Evolutionary conservation across 1,284 basidiomycete species (phyloP).

Genomic region (Stereum hirsutum): DNA sequence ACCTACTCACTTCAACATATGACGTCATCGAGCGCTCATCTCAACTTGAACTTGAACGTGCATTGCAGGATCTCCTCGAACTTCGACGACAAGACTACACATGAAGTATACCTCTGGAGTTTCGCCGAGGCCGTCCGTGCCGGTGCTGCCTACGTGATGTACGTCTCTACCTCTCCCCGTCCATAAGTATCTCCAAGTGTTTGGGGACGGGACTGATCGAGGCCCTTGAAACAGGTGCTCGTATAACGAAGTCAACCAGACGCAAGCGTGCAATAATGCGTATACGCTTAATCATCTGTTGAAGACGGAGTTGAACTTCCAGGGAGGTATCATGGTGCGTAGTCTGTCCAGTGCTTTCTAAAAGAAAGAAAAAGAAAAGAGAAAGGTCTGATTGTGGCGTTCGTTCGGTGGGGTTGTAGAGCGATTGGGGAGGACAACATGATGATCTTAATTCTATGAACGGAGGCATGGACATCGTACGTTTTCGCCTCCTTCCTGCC

Average conservation of each 20-base stretch:
- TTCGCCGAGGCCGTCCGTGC: constrained; percentile 73
- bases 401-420: constrained; percentile 32
- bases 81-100: constrained; percentile 71
- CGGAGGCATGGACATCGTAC: constrained; percentile 71
- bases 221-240: not conserved
- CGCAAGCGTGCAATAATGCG: constrained; percentile 74
- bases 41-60: too few relatives aligned
- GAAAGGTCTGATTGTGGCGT: too few relatives aligned
- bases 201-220: too few relatives aligned
- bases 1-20: too few relatives aligned
- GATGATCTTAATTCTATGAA: constrained; percentile 51
- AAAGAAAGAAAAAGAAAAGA: too few relatives aligned
- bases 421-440: constrained; percentile 57
- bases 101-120: constrained; percentile 65
- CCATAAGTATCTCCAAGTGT: too few relatives aligned
- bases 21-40: too few relatives aligned
- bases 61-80: too few relatives aligned
- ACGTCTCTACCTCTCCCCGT: constrained; percentile 50
- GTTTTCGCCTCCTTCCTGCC: too few relatives aligned
- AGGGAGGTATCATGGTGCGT: constrained; percentile 49
- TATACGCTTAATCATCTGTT: constrained; percentile 69
- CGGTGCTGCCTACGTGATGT: constrained; percentile 74
- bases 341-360: not conserved
- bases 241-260: constrained; percentile 50
- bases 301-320: constrained; percentile 75